A percentile compares a stretch with the other conserved stretches of the same genome.
phyloP scores from a whole-genome alignment of 2,329 filamentous ascomycete species.

The Aspergillus sp. region DNA sequence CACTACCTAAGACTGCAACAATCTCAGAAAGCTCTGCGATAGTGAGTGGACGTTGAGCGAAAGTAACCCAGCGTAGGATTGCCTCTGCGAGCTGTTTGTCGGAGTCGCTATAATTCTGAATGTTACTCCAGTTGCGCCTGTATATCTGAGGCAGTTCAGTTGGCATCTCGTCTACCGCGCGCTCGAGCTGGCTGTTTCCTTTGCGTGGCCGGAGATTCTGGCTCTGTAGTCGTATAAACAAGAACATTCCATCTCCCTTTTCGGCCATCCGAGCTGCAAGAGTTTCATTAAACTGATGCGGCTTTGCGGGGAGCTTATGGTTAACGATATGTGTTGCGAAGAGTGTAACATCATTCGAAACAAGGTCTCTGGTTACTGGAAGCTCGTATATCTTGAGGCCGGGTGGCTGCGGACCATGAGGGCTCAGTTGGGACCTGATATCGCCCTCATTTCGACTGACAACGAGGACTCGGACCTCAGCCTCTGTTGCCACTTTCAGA shows the following conservation, averaged over 20 bases:
- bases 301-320: neutral
- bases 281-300: neutral
- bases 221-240: neutral
- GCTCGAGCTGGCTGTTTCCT: neutral
- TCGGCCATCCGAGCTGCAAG: neutral
- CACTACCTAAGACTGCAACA: neutral
- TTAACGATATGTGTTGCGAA: neutral
- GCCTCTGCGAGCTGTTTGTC: neutral
- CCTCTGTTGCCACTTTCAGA: neutral
- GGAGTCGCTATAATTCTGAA: neutral
- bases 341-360: neutral
- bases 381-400: neutral
- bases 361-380: neutral
- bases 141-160: neutral
- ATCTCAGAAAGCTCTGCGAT: neutral
- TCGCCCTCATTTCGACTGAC: slow-evolving; percentile 1
- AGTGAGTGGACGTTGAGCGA: neutral
- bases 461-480: neutral
- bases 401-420: neutral
- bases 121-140: neutral
- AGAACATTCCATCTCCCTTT: neutral
- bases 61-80: slow-evolving; percentile 3
- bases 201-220: neutral
- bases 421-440: neutral
- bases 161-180: neutral